Conservation (phyloP, 208 protist genomes). For the Trypanosoma congolense region DNA sequence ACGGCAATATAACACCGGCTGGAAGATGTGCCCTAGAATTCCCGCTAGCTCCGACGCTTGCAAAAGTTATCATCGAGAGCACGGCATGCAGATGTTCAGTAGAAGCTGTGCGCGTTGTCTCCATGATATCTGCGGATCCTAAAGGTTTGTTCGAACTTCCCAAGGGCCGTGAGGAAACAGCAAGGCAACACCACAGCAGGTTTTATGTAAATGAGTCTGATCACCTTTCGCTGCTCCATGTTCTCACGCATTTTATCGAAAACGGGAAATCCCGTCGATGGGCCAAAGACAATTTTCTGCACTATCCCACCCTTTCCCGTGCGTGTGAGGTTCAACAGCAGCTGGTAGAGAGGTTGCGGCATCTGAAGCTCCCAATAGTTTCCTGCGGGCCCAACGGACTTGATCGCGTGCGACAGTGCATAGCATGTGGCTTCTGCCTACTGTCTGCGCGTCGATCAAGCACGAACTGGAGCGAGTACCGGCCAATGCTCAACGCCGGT, state of each 20-base stretch:
- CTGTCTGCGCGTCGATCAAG: constrained; percentile 93
- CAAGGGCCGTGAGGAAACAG: constrained; percentile 67
- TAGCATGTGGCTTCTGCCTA: constrained; percentile 95
- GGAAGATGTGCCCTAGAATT: constrained; percentile 97
- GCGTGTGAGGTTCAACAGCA: constrained; percentile 95
- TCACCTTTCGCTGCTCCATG: constrained; percentile 99
- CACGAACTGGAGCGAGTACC: constrained; percentile 94
- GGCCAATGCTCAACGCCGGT: constrained; percentile 94
- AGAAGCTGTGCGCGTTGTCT: constrained; percentile 93
- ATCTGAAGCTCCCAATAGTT: constrained; percentile 47
- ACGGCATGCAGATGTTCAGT: constrained; percentile 72
- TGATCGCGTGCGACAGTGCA: constrained; percentile 92
- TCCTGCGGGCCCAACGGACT: constrained; percentile 59
- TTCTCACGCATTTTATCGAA: constrained; percentile 95
- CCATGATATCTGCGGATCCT: constrained; percentile 94
- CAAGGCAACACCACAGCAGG: constrained; percentile 88
- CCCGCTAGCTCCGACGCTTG: constrained; percentile 95
- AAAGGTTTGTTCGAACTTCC: constrained; percentile 95
- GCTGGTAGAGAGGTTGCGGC: constrained; percentile 94
- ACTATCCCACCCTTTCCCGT: constrained; percentile 87
- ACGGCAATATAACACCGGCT: constrained; percentile 91
- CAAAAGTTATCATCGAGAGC: constrained; percentile 94
- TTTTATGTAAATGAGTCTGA: constrained; percentile 97
- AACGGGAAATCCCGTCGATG: constrained; percentile 90
- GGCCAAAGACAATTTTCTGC: constrained; percentile 97